These are phyloP conservation scores for Alternaria alternata DNA, from an alignment of 2,329 filamentous ascomycete genomes.

Conservation along the genomic window DNA sequence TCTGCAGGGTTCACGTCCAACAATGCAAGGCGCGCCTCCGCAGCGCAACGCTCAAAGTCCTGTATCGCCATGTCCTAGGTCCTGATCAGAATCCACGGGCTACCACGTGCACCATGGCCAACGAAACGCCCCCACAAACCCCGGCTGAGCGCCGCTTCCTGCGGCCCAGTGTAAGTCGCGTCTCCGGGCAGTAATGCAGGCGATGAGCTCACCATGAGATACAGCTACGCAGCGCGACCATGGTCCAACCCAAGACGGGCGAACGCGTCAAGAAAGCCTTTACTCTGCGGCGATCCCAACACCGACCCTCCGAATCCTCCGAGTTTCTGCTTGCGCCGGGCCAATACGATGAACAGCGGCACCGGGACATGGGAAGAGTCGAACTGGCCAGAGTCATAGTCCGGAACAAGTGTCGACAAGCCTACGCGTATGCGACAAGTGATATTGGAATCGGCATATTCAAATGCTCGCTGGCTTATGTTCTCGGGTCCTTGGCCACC, in stretches of 20 bases:
- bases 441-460: constrained; percentile 80
- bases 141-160: constrained; percentile 47
- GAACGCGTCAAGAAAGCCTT: constrained; percentile 83
- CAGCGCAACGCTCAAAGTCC: constrained; percentile 6
- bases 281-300: constrained; percentile 66
- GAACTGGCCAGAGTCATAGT: constrained; percentile 48
- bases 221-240: constrained; percentile 81
- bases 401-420: constrained; percentile 35
- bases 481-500: constrained; percentile 85
- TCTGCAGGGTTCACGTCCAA: constrained; percentile 21
- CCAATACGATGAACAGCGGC: constrained; percentile 37
- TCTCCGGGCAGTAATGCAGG: background rate
- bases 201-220: constrained; percentile 27
- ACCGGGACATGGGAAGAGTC: constrained; percentile 43
- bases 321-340: constrained; percentile 52
- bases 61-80: constrained; percentile 21
- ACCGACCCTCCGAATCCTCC: constrained; percentile 55
- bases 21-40: constrained; percentile 3
- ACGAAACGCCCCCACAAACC: constrained; percentile 38
- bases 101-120: constrained; percentile 33
- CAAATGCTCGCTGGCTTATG: constrained; percentile 90
- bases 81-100: background rate
- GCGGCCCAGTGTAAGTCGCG: constrained; percentile 47
- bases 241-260: constrained; percentile 85
- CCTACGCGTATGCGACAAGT: constrained; percentile 71